These are phyloP conservation scores for Bruguiera hainesii DNA, from an alignment of 441 rosid species.

Conservation along the genomic window DNA sequence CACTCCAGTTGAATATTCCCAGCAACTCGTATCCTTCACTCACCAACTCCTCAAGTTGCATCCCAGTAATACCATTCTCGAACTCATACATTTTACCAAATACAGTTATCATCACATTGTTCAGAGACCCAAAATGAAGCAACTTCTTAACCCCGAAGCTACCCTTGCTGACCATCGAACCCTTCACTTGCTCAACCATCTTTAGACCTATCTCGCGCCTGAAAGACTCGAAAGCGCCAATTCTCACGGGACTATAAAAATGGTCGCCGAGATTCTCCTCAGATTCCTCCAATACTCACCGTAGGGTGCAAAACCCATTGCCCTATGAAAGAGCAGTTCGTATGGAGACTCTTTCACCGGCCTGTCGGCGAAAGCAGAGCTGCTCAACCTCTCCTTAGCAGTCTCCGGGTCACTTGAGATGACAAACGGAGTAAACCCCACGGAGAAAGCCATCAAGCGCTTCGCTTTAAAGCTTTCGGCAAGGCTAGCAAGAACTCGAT, in stretches of 20 bases:
- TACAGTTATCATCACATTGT: conserved; percentile 65
- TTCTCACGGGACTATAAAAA: conserved; percentile 64
- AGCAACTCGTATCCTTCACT: conserved; percentile 66
- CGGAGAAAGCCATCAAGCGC: conserved; percentile 65
- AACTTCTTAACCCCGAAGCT: conserved; percentile 39
- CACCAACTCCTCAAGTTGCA: conserved; percentile 59
- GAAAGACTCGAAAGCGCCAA: conserved; percentile 42
- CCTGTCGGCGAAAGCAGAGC: conserved; percentile 67
- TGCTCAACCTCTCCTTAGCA: conserved; percentile 58
- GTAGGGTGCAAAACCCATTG: conserved; percentile 77
- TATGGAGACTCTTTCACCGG: conserved; percentile 81
- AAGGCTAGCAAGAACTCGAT: conserved; percentile 41
- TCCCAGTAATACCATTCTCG: conserved; percentile 16
- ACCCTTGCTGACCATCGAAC: conserved; percentile 29
- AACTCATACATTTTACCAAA: conserved; percentile 63
- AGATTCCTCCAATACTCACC: no score
- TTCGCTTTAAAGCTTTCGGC: conserved; percentile 35
- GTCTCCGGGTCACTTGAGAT: conserved; percentile 63
- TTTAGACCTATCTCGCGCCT: conserved; percentile 40
- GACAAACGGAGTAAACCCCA: conserved; percentile 64
- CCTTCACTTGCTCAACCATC: conserved; percentile 45
- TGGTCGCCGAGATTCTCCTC: conserved; percentile 53
- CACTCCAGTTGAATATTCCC: conserved; percentile 78
- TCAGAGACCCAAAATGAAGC: conserved; percentile 68
- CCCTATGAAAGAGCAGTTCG: conserved; percentile 66